Evolutionary conservation across 2,329 filamentous ascomycete species (phyloP).

Genomic region (Sporothrix pallida): DNA sequence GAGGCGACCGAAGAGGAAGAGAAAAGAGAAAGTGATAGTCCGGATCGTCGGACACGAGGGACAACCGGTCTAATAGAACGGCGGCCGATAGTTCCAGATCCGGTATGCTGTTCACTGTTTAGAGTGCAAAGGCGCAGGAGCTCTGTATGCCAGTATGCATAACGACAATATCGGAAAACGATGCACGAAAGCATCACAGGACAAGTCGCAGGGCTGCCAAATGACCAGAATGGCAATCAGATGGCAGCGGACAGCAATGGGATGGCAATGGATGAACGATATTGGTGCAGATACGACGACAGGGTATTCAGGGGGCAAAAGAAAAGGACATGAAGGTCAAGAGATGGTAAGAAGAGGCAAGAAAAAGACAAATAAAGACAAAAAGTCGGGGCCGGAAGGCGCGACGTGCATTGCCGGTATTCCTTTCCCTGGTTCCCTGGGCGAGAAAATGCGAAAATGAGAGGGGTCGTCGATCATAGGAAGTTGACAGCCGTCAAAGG

Average conservation of each 20-base stretch:
- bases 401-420: not conserved
- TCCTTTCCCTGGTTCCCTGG: not conserved
- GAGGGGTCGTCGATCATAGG: not conserved
- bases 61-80: not conserved
- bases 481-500: constrained; percentile 5
- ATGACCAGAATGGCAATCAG: not conserved
- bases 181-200: not conserved
- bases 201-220: not conserved
- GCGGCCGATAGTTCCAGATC: not conserved
- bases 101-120: constrained; percentile 15
- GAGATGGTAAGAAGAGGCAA: no score
- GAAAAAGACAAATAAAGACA: no score
- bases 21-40: not conserved
- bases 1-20: not conserved
- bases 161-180: not conserved
- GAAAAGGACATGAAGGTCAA: not conserved
- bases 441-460: not conserved
- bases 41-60: not conserved
- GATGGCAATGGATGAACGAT: not conserved
- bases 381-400: not conserved
- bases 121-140: not conserved
- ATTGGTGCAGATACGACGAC: not conserved
- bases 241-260: not conserved
- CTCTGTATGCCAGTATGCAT: not conserved
- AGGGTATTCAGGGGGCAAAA: not conserved